Evolutionary conservation across 345 rosid genomes (phyloP).

Genomic region (Syzygium grande): DNA sequence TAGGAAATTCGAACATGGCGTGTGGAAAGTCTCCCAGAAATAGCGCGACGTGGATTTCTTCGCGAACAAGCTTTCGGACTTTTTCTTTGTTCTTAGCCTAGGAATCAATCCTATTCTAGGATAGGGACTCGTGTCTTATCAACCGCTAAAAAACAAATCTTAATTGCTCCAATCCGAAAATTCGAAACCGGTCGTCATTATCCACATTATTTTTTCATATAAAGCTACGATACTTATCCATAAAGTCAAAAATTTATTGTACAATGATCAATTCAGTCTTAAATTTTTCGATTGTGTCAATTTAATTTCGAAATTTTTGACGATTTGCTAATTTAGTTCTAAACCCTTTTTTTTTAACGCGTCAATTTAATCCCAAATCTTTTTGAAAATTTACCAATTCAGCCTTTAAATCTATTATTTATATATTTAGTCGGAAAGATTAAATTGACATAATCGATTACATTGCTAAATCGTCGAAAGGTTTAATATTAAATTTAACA

Average conservation of each 20-base stretch:
- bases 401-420: too few species aligned
- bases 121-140: neutral
- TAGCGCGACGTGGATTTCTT: neutral
- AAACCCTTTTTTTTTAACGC: too few species aligned
- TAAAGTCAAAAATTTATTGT: fast-evolving
- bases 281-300: neutral
- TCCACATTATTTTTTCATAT: neutral
- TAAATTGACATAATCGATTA: too few species aligned
- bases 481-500: too few species aligned
- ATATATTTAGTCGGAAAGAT: too few species aligned
- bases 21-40: neutral
- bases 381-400: too few species aligned
- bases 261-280: fast-evolving
- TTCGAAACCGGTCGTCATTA: neutral
- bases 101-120: neutral
- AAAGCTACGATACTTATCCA: neutral
- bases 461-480: too few species aligned
- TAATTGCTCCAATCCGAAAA: neutral
- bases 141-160: neutral
- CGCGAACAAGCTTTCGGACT: neutral
- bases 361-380: too few species aligned
- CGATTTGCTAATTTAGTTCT: too few species aligned
- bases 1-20: neutral
- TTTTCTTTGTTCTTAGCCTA: neutral
- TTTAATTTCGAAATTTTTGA: fast-evolving